These are phyloP conservation scores for Neoboletus brunneissimus DNA, from an alignment of 768 basidiomycete genomes.

Conservation along the genomic window DNA sequence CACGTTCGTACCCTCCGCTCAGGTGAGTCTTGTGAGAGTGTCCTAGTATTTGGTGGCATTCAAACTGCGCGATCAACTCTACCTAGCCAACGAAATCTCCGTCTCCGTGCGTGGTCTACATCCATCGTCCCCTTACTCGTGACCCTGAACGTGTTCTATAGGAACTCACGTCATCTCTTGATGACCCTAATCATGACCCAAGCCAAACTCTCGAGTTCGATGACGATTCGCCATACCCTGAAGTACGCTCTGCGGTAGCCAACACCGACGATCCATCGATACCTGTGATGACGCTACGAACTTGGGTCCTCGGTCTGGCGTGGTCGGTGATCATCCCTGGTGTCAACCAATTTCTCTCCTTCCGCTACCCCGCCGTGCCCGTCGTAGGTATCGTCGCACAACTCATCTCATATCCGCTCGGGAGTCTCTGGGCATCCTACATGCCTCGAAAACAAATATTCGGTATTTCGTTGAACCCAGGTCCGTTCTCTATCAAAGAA, in stretches of 20 bases:
- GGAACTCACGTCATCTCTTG: constrained; percentile 7
- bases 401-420: constrained; percentile 67
- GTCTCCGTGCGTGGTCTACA: constrained; percentile 20
- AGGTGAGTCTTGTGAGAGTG: constrained; percentile 18
- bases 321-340: constrained; percentile 67
- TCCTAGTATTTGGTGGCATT: background rate
- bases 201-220: constrained; percentile 29
- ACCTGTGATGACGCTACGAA: constrained; percentile 59
- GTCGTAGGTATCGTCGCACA: constrained; percentile 69
- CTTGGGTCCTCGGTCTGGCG: constrained; percentile 69
- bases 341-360: constrained; percentile 75
- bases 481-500: constrained; percentile 75
- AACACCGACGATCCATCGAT: constrained; percentile 69
- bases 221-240: constrained; percentile 72
- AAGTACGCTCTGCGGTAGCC: constrained; percentile 66
- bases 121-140: background rate
- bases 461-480: constrained; percentile 66
- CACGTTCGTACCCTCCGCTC: constrained; percentile 13
- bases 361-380: constrained; percentile 66
- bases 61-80: background rate
- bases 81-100: constrained; percentile 15
- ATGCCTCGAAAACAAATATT: constrained; percentile 56
- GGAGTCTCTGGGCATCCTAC: constrained; percentile 51
- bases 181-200: constrained; percentile 30
- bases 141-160: background rate